Percentiles rank a stretch among this genome's conserved stretches.
Evolutionary conservation across 768 basidiomycete genomes (phyloP).

Genomic region (Pleurotus ostreatus): DNA sequence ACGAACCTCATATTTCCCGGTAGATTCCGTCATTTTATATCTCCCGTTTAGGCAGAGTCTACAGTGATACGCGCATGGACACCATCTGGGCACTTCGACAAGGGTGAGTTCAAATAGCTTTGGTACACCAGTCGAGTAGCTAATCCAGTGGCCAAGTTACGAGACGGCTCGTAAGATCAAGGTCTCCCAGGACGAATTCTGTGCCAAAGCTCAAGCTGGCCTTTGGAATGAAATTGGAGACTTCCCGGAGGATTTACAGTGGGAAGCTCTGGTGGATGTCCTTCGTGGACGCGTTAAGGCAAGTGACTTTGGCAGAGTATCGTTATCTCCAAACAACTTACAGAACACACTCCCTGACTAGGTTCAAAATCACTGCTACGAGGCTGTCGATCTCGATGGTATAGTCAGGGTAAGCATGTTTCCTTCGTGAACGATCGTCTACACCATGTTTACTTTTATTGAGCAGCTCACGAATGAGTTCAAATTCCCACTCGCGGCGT

Average conservation of each 20-base stretch:
- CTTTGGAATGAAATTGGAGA: slow-evolving; percentile 41
- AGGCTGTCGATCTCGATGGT: slow-evolving; percentile 68
- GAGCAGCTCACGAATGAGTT: slow-evolving; percentile 84
- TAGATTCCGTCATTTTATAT: too few species aligned
- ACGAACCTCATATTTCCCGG: slow-evolving; percentile 10
- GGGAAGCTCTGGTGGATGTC: slow-evolving; percentile 80
- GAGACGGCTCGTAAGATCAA: slow-evolving; percentile 65
- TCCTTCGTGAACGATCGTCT: background rate
- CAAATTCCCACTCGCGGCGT: slow-evolving; percentile 74
- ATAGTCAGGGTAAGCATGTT: slow-evolving; percentile 54
- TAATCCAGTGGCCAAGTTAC: slow-evolving; percentile 38
- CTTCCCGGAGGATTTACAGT: slow-evolving; percentile 72
- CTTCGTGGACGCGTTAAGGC: slow-evolving; percentile 86
- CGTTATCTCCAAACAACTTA: too few species aligned
- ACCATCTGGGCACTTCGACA: slow-evolving; percentile 64
- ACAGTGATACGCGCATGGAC: slow-evolving; percentile 60
- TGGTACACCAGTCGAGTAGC: slow-evolving; percentile 6
- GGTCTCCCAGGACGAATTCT: slow-evolving; percentile 65
- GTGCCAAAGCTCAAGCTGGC: slow-evolving; percentile 41
- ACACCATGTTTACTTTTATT: too few species aligned
- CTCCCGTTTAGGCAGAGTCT: slow-evolving; percentile 20
- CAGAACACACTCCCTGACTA: slow-evolving; percentile 15
- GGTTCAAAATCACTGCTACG: slow-evolving; percentile 68
- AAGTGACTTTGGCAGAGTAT: background rate
- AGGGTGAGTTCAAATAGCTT: slow-evolving; percentile 34